Percentiles rank a stretch among this genome's conserved stretches.
These are phyloP conservation scores for Arthrobotrys pseudoclavata DNA, from an alignment of 2,329 filamentous ascomycete genomes.

Conservation along the genomic window DNA sequence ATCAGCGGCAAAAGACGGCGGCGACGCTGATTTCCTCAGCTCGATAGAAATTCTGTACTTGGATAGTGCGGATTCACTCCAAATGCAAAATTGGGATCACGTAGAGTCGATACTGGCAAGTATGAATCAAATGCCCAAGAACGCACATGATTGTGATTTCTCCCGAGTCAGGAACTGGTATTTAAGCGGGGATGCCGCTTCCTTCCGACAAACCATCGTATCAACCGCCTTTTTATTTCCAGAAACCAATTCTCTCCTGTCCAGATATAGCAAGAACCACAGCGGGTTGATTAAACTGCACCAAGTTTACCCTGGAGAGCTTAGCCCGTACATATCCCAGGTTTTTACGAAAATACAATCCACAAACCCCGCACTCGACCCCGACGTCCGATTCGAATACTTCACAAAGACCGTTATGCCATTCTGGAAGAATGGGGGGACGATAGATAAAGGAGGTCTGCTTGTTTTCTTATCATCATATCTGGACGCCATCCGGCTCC, in stretches of 20 bases:
- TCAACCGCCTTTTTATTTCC: constrained; percentile 87
- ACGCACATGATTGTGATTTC: constrained; percentile 93
- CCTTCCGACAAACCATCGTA: constrained; percentile 87
- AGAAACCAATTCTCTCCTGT: constrained; percentile 84
- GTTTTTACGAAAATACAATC: constrained; percentile 90
- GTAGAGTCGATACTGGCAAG: constrained; percentile 91
- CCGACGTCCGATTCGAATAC: constrained; percentile 89
- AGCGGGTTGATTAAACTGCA: constrained; percentile 82
- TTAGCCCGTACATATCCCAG: constrained; percentile 81
- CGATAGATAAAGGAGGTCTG: constrained; percentile 73
- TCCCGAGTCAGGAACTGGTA: constrained; percentile 91
- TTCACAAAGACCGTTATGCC: constrained; percentile 87
- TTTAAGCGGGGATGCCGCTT: constrained; percentile 84
- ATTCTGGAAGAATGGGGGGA: constrained; percentile 71
- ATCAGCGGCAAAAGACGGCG: constrained; percentile 74
- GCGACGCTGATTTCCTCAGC: constrained; percentile 90
- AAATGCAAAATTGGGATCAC: constrained; percentile 99
- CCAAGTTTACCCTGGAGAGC: constrained; percentile 72
- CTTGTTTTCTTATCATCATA: constrained; percentile 93
- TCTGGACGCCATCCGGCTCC: constrained; percentile 91
- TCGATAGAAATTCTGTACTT: constrained; percentile 92
- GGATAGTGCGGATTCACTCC: constrained; percentile 90
- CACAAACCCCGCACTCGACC: constrained; percentile 78
- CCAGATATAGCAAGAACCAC: constrained; percentile 82
- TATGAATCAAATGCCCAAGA: constrained; percentile 89